phyloP scores from a whole-genome alignment of 148 eudicot species.

The Silene conica region DNA sequence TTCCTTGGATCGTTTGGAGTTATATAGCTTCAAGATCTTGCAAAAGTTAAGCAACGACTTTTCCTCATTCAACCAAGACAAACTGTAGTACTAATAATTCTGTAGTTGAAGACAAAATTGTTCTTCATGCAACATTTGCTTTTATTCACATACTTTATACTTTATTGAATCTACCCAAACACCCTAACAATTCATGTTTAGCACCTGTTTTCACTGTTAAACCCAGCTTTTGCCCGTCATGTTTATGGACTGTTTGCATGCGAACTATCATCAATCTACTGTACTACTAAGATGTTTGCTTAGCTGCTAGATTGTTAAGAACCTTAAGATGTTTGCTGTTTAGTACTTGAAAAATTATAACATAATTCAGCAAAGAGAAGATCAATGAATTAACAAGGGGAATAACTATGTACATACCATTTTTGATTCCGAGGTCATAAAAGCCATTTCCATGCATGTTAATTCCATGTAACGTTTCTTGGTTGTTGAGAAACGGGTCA shows the following conservation, averaged over 20 bases:
- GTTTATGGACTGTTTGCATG: conserved; percentile 12
- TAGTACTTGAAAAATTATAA: no score
- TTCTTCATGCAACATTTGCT: background rate
- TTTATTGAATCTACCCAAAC: background rate
- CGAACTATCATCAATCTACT: background rate
- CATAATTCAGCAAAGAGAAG: background rate
- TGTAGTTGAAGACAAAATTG: background rate
- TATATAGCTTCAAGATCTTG: background rate
- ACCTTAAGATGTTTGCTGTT: no score
- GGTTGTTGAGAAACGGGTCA: background rate
- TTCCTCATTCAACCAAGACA: background rate
- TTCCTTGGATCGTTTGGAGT: background rate
- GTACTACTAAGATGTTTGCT: background rate
- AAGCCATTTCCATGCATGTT: conserved; percentile 18
- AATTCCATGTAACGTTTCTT: background rate
- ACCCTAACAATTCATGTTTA: background rate
- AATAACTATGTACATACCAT: conserved; percentile 9
- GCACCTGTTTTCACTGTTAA: background rate
- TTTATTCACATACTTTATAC: background rate
- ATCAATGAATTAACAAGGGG: background rate
- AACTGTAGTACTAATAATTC: background rate
- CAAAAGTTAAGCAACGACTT: background rate
- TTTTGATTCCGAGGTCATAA: conserved; percentile 15
- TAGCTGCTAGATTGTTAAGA: no score
- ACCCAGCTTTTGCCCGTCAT: background rate